Percentiles rank a stretch among this genome's conserved stretches.
These are phyloP conservation scores for Fermentozyma sake DNA, from an alignment of 1,139 yeast genomes.

Conservation along the genomic window DNA sequence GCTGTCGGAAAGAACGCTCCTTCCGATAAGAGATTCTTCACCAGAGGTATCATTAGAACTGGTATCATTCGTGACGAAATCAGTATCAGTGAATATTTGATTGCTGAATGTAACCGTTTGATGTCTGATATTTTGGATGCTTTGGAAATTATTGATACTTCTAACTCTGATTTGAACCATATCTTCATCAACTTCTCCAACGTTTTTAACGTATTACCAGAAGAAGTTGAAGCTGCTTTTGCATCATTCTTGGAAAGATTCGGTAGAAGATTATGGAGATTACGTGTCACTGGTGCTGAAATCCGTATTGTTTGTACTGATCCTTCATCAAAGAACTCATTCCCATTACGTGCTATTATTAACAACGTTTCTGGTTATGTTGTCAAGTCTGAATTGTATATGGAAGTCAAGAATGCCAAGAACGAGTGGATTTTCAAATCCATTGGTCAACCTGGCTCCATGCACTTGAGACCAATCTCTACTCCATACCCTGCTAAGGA, in stretches of 20 bases:
- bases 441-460: constrained; percentile 87
- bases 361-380: constrained; percentile 96
- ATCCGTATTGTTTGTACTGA: constrained; percentile 94
- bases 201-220: constrained; percentile 87
- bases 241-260: constrained; percentile 97
- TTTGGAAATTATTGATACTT: constrained; percentile 87
- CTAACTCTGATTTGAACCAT: constrained; percentile 93
- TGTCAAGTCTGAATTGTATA: constrained; percentile 89
- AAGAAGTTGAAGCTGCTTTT: constrained; percentile 95
- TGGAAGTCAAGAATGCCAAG: constrained; percentile 85
- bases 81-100: constrained; percentile 86
- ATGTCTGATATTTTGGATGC: constrained; percentile 96
- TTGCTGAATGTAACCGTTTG: constrained; percentile 92
- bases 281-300: constrained; percentile 96
- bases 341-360: constrained; percentile 94
- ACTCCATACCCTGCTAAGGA: constrained; percentile 98
- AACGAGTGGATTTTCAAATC: constrained; percentile 98
- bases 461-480: constrained; percentile 94
- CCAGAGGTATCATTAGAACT: constrained; percentile 95
- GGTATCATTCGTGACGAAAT: constrained; percentile 92
- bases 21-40: constrained; percentile 90
- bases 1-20: constrained; percentile 93
- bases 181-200: constrained; percentile 95
- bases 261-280: constrained; percentile 94
- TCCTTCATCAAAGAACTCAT: constrained; percentile 78